Percentiles rank a stretch among this genome's conserved stretches.
Evolutionary conservation across 2,329 filamentous ascomycete genomes (phyloP).

Genomic region (Pseudogymnoascus sp.): DNA sequence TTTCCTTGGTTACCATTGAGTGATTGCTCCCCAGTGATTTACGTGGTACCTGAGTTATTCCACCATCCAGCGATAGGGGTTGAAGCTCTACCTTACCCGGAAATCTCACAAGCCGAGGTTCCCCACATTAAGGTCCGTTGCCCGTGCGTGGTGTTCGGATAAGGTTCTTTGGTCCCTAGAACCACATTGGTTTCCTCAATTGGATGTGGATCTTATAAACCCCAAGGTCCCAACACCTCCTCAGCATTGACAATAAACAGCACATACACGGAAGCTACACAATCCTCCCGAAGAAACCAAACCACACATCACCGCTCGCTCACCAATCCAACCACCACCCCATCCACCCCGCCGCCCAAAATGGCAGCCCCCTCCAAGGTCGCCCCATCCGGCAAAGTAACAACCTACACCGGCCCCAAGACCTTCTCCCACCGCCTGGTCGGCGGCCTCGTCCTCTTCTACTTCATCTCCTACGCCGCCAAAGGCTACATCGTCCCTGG

Average conservation of each 20-base stretch:
- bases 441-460: constrained; percentile 5
- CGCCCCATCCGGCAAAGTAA: neutral
- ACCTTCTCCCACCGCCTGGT: neutral
- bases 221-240: constrained; percentile 1
- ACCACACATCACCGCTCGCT: too few relatives aligned
- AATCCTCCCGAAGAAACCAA: neutral
- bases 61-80: neutral
- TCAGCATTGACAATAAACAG: neutral
- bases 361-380: neutral
- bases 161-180: neutral
- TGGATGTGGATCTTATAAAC: constrained; percentile 4
- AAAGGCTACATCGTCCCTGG: neutral
- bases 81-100: neutral
- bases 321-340: neutral
- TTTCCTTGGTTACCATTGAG: neutral
- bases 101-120: constrained; percentile 3
- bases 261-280: neutral
- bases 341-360: neutral
- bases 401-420: neutral
- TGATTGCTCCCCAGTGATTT: neutral
- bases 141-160: neutral
- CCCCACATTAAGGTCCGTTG: neutral
- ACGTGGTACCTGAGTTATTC: neutral
- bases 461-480: constrained; percentile 2
- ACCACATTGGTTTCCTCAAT: neutral